These are phyloP conservation scores for Chrysoporthe deuterocubensis DNA, from an alignment of 2,329 filamentous ascomycete species.

Conservation along the genomic window DNA sequence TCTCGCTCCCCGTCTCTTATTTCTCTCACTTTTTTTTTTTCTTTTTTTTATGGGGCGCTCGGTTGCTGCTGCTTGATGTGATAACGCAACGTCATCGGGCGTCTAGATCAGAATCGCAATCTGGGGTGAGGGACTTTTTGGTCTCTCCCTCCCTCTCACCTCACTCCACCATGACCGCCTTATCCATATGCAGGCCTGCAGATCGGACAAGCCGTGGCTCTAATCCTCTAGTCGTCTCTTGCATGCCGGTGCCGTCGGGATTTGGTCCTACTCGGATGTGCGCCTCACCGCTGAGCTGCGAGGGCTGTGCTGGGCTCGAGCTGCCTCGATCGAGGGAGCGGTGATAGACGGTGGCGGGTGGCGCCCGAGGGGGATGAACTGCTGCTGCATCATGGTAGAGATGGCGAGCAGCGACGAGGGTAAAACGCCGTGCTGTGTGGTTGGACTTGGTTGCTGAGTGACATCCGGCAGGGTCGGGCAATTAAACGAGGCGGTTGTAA, in stretches of 20 bases:
- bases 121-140: conserved; percentile 28
- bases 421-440: no score
- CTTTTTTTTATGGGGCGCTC: neutral
- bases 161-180: neutral
- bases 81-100: conserved; percentile 25
- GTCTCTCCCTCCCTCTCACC: conserved; percentile 9
- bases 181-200: conserved; percentile 11
- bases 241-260: no score
- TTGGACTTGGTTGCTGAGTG: neutral
- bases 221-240: neutral
- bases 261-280: neutral
- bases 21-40: neutral
- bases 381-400: no score
- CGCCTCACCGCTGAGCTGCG: neutral
- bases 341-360: no score
- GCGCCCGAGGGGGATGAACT: no score
- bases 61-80: neutral
- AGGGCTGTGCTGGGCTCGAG: no score
- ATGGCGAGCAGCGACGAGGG: no score
- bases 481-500: conserved; percentile 23
- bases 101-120: conserved; percentile 13
- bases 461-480: conserved; percentile 16
- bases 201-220: conserved; percentile 21
- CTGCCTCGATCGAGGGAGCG: no score
- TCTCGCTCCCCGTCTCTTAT: neutral